Percentiles rank a stretch among this genome's conserved stretches.
Evolutionary conservation across 148 eudicot genomes (phyloP).

Genomic region (Simmondsia chinensis): DNA sequence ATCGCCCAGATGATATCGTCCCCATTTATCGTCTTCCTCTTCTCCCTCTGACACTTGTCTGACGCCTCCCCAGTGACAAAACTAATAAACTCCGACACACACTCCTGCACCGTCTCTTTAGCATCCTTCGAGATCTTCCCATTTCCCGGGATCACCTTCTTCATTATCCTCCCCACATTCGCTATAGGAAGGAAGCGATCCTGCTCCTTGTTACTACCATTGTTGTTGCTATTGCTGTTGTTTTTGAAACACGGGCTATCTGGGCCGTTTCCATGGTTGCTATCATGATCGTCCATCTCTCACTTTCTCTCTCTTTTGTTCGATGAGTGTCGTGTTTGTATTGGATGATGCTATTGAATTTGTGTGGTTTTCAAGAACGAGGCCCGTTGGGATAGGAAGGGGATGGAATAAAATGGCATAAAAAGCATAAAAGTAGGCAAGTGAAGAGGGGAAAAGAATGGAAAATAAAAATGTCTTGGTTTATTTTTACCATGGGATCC

Average conservation of each 20-base stretch:
- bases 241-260: slow-evolving; percentile 28
- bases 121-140: slow-evolving; percentile 77
- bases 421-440: slow-evolving; percentile 41
- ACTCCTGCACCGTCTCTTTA: slow-evolving; percentile 68
- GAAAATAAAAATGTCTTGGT: slow-evolving; percentile 12
- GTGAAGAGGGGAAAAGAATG: slow-evolving; percentile 15
- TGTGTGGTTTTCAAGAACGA: slow-evolving; percentile 5
- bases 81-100: slow-evolving; percentile 75
- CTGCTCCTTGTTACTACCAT: slow-evolving; percentile 33
- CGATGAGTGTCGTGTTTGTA: not conserved
- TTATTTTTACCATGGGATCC: slow-evolving; percentile 35
- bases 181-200: slow-evolving; percentile 67
- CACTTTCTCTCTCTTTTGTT: slow-evolving; percentile 2
- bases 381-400: no score
- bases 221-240: slow-evolving; percentile 16
- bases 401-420: slow-evolving; percentile 24
- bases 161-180: slow-evolving; percentile 73
- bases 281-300: slow-evolving; percentile 26
- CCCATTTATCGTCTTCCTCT: slow-evolving; percentile 68
- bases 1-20: slow-evolving; percentile 76
- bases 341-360: no score
- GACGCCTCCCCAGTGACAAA: slow-evolving; percentile 74
- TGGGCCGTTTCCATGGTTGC: slow-evolving; percentile 30
- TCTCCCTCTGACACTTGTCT: slow-evolving; percentile 71
- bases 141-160: slow-evolving; percentile 45